phyloP scores from a whole-genome alignment of 345 rosid species.

The Jatropha curcas region DNA sequence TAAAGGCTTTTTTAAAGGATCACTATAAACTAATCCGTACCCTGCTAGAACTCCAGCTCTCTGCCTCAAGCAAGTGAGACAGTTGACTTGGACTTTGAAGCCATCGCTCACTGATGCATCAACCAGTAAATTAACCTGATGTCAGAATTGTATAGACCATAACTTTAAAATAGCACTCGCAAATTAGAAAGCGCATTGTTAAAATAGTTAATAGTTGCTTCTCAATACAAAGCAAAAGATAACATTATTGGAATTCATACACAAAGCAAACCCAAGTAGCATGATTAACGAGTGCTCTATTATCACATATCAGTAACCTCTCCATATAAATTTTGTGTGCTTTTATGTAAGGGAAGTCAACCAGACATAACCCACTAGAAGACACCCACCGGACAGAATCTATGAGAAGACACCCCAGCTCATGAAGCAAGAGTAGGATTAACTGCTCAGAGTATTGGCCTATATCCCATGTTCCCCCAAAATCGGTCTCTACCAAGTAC shows the following conservation, averaged over 20 bases:
- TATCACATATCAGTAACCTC: background rate
- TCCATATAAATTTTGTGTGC: background rate
- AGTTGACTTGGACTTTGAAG: constrained; percentile 59
- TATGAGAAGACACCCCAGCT: no score
- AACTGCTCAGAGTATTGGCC: no score
- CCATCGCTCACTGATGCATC: constrained; percentile 96
- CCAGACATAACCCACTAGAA: no score
- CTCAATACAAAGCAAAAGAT: constrained; percentile 5
- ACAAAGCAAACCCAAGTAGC: background rate
- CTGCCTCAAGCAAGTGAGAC: constrained; percentile 66
- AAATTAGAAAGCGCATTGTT: constrained; percentile 21
- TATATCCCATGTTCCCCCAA: background rate
- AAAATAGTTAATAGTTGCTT: constrained; percentile 8
- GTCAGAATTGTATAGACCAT: constrained; percentile 65
- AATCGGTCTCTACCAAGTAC: background rate
- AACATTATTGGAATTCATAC: background rate
- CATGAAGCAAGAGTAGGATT: no score
- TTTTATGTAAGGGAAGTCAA: constrained; percentile 4
- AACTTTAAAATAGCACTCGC: constrained; percentile 42
- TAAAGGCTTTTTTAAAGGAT: background rate
- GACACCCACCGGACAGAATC: no score
- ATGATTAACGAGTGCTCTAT: background rate
- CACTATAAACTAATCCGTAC: constrained; percentile 36
- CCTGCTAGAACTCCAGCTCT: constrained; percentile 80
- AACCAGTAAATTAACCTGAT: constrained; percentile 83